Evolutionary conservation across 192 early-diverging fungal genomes (phyloP), one percentile per base, ranked within the genome.

Genomic region (Umbelopsis ramanniana): DNA sequence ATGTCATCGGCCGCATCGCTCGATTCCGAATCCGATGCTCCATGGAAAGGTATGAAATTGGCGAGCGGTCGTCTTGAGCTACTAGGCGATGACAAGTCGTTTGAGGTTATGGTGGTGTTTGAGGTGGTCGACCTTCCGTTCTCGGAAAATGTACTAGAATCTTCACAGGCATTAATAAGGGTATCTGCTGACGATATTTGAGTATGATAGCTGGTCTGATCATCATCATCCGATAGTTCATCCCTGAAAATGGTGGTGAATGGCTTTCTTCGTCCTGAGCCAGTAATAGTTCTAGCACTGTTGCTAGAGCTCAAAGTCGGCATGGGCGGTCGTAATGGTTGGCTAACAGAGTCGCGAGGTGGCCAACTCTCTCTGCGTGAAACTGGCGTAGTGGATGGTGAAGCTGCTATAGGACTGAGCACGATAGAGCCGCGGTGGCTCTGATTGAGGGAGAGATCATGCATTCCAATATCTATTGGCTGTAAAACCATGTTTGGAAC

Each of bases 231-330:
- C 33, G 57, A 63, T 4, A 26, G 33, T 19, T 63, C 57, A 6
- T 63, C 57, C 6, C 17, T 35, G 57, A 63, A 63, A 63, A 63
- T 63, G 15, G 57, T 63, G 12, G 57, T 63, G 17, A 63, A 63
- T 15, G 57, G 57, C 15, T 63, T 63, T 6, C 14, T 63, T 63
- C 57, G 57, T 35, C 15, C 33, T 5, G 26, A 12, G n/a, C 33
- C 35, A 17, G 57, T 33, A 14, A 19, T n/a, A 2, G 57, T 37
- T 8, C 14, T 11, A n/a, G 26, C 7, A n/a, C 57, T 63, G n/a
- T 37, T 10, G 26, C 24, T 33, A 17, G 33, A 63, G 17, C 33
- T 17, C 17, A 19, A 3, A 3, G 57, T 19, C 4, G 57, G 17
- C 57, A 35, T 26, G 11, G 57, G 57, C 9, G 57, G 57, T 37